Evolutionary conservation across 371 early-diverging fungal species (phyloP).

Genomic region (Lichtheimia hyalospora): DNA sequence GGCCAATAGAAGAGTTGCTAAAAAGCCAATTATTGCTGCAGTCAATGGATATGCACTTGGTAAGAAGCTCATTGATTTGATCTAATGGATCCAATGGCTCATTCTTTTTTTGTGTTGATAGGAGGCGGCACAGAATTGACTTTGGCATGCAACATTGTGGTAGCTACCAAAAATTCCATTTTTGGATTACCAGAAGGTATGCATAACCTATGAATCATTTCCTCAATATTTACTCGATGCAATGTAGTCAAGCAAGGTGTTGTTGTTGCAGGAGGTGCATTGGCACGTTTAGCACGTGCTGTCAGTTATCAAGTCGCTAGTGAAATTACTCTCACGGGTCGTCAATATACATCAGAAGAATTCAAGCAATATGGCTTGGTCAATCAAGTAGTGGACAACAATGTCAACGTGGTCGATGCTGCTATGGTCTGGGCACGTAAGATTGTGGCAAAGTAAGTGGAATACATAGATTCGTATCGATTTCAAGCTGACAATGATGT

Average conservation of each 20-base stretch:
- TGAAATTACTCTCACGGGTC: slow-evolving; percentile 49
- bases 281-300: slow-evolving; percentile 41
- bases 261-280: slow-evolving; percentile 43
- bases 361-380: slow-evolving; percentile 48
- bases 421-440: slow-evolving; percentile 37
- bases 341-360: slow-evolving; percentile 40
- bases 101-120: not conserved
- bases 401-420: slow-evolving; percentile 39
- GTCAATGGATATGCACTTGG: slow-evolving; percentile 50
- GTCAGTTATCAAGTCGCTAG: slow-evolving; percentile 48
- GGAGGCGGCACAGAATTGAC: slow-evolving; percentile 53
- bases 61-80: not conserved
- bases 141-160: slow-evolving; percentile 46
- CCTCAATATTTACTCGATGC: no score
- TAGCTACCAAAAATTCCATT: slow-evolving; percentile 42
- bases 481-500: not conserved
- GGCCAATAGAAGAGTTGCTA: slow-evolving; percentile 31
- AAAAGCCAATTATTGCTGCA: slow-evolving; percentile 54
- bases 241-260: slow-evolving; percentile 43
- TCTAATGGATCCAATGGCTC: not conserved
- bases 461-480: no score
- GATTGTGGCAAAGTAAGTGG: slow-evolving; percentile 38
- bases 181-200: slow-evolving; percentile 52
- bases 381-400: slow-evolving; percentile 37
- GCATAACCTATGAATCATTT: not conserved